phyloP scores from a whole-genome alignment of 352 stramenopile species.

The Phytopythium chamaehyphon region DNA sequence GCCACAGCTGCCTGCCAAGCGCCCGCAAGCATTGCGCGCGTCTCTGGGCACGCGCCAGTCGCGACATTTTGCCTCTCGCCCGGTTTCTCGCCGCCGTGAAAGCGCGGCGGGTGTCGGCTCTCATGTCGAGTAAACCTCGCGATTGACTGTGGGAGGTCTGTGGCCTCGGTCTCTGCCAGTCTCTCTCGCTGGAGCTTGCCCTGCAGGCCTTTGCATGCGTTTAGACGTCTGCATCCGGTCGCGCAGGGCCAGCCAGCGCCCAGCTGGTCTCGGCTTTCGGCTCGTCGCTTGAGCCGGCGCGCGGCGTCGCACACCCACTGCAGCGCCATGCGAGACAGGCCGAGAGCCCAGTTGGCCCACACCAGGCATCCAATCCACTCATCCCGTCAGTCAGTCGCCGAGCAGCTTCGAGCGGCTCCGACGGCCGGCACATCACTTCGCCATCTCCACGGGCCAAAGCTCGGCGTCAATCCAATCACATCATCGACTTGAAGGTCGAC shows the following conservation, averaged over 20 bases:
- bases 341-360: no score
- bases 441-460: background rate
- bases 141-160: background rate
- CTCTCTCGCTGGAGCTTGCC: no score
- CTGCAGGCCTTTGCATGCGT: background rate
- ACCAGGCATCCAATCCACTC: no score
- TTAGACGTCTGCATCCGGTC: background rate
- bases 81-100: background rate
- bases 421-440: slow-evolving; percentile 3
- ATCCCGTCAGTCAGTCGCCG: background rate
- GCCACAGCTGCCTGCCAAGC: no score
- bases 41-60: background rate
- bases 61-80: slow-evolving; percentile 2
- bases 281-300: slow-evolving; percentile 5
- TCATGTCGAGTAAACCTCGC: slow-evolving; percentile 1
- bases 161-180: background rate
- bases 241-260: background rate
- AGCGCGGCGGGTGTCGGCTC: background rate
- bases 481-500: slow-evolving; percentile 5
- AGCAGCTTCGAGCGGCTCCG: background rate
- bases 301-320: slow-evolving; percentile 1
- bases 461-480: slow-evolving; percentile 2
- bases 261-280: background rate
- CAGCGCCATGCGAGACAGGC: background rate
- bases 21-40: no score